Percentiles rank a stretch among this genome's conserved stretches.
Evolutionary conservation across 2,329 filamentous ascomycete genomes (phyloP).

Genomic region (Dactylellina parvicollis): DNA sequence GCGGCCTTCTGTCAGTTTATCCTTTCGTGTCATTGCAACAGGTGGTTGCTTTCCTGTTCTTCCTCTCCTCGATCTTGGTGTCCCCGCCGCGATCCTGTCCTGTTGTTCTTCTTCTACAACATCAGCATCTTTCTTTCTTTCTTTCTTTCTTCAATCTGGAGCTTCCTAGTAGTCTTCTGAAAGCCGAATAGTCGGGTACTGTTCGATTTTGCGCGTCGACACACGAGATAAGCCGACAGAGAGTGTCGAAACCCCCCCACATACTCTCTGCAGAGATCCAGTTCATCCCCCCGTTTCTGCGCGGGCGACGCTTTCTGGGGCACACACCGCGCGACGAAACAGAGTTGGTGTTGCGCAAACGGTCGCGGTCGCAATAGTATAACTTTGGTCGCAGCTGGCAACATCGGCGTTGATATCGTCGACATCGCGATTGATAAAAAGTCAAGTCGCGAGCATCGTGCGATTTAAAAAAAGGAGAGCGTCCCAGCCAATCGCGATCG

Average conservation of each 20-base stretch:
- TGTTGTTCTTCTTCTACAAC: constrained; percentile 26
- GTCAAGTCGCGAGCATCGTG: not conserved
- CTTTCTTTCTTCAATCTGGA: constrained; percentile 11
- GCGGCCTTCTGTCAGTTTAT: constrained; percentile 41
- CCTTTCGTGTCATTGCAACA: constrained; percentile 40
- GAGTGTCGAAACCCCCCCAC: constrained; percentile 37
- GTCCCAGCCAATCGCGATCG: constrained; percentile 32
- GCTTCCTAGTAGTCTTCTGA: constrained; percentile 24
- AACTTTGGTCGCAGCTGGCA: no score
- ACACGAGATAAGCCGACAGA: constrained; percentile 37
- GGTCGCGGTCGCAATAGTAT: not conserved
- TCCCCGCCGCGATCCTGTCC: constrained; percentile 11
- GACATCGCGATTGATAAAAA: constrained; percentile 19
- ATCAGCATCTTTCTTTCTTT: constrained; percentile 1
- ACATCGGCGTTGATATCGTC: constrained; percentile 6
- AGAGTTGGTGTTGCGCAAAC: constrained; percentile 25
- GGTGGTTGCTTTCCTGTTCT: constrained; percentile 23
- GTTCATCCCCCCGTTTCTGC: constrained; percentile 39
- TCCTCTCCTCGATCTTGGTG: constrained; percentile 8
- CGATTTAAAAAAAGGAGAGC: constrained; percentile 26
- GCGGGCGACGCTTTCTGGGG: constrained; percentile 13
- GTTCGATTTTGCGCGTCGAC: constrained; percentile 36
- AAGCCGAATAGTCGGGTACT: constrained; percentile 45
- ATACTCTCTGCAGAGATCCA: not conserved
- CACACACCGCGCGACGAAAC: constrained; percentile 3